Base-by-base conservation (phyloP, 2,329 filamentous ascomycete species). In the Harringtonia aguacate region DNA sequence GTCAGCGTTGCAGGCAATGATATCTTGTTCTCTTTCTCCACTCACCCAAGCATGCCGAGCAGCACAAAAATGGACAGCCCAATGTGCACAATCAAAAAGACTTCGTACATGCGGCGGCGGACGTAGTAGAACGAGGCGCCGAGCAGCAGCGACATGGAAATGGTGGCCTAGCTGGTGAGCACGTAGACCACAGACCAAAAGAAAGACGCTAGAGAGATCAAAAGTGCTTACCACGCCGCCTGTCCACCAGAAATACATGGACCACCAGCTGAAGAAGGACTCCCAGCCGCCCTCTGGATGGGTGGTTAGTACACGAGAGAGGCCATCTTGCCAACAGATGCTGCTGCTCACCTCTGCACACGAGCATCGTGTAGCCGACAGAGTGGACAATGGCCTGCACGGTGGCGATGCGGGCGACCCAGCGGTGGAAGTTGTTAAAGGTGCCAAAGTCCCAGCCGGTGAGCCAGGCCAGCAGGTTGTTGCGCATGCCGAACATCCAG, bases 401-500 rank as follows among this genome's bases (percentile, higher is more conserved):
- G 0, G 79, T 79, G 7, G 77, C 69, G 3, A 82, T 66, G 17
- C 80, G 67, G 0, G 81, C 80, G 4, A 80, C 66, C 67, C 78
- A 79, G 0, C 81, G 73, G 57, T 85, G 81, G 42, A 84, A 83
- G 34, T 76, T 69, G 50, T 77, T 84, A 53, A 77, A 84, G 0
- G 76, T 78, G 2, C 70, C 69, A 55, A 81, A 84, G 12, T 75
- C 77, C 79, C 81, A 85, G 0, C 80, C 80, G 0, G 81, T 84
- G 1, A 78, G 55, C 76, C 76, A 81, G 44, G 83, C 63, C 15
- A 84, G 66, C 0, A 79, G 53, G 41, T 85, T 83, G 48, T 85
- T 86, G 10, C 81, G 67, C 55, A 76, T 75, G 1, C 73, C 75
- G 50, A 85, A 84, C 0, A 84, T 36, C 51, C 51, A 53, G 33